Evolutionary conservation across 306 rosid species (phyloP).

Genomic region (Corylus americana): DNA sequence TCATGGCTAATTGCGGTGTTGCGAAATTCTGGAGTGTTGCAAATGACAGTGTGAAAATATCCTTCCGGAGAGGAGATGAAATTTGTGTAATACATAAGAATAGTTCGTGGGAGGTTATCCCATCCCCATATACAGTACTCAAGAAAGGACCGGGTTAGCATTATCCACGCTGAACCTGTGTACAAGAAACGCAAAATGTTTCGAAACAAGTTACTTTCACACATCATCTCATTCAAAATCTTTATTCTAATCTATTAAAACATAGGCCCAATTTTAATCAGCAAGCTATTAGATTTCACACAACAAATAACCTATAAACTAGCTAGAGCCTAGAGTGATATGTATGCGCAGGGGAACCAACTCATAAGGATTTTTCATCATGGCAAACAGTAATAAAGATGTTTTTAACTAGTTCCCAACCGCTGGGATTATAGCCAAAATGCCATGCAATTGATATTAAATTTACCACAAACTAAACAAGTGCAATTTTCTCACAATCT

Average conservation of each 20-base stretch:
- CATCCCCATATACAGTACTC: conserved; percentile 98
- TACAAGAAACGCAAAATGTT: neutral
- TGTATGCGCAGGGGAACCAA: neutral
- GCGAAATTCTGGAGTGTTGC: conserved; percentile 67
- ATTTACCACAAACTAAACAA: neutral
- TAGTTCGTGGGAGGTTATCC: conserved; percentile 92
- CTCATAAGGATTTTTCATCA: neutral
- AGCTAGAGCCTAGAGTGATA: neutral
- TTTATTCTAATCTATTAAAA: neutral
- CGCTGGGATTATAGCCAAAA: neutral
- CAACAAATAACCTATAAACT: neutral
- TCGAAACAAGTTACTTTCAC: neutral
- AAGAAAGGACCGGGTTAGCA: conserved; percentile 71
- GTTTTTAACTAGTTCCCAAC: neutral
- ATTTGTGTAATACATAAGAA: conserved; percentile 86
- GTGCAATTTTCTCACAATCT: neutral
- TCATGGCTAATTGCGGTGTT: conserved; percentile 72
- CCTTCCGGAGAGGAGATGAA: conserved; percentile 88
- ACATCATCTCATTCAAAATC: neutral
- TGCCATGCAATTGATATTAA: neutral
- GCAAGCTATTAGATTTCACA: neutral
- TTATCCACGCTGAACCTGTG: conserved; percentile 96
- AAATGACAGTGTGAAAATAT: conserved; percentile 85
- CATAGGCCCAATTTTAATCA: neutral
- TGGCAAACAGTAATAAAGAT: neutral